These are phyloP conservation scores for Radiomyces spectabilis DNA, from an alignment of 192 early-diverging fungal species.

Conservation along the genomic window DNA sequence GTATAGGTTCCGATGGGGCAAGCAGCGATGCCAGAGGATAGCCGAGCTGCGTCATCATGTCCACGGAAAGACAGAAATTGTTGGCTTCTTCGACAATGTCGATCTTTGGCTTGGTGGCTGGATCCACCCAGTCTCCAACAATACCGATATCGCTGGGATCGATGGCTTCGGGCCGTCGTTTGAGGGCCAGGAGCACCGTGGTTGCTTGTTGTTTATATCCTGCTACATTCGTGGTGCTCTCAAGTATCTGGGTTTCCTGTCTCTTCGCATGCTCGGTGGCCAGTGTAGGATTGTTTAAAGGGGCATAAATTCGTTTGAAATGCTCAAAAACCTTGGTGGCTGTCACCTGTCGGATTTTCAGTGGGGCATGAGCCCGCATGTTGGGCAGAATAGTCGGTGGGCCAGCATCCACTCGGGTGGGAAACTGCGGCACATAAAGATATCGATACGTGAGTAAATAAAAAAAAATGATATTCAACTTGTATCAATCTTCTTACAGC, in stretches of 20 bases:
- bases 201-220: slow-evolving; percentile 41
- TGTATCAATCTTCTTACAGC: no score
- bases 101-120: not conserved
- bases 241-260: slow-evolving; percentile 36
- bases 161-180: slow-evolving; percentile 41
- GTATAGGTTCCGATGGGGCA: not conserved
- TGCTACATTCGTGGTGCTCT: slow-evolving; percentile 28
- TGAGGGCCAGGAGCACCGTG: slow-evolving; percentile 42
- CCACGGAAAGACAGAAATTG: slow-evolving; percentile 11
- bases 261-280: slow-evolving; percentile 45
- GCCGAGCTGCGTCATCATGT: slow-evolving; percentile 23
- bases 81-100: not conserved
- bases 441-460: not conserved
- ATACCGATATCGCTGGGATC: slow-evolving; percentile 49
- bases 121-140: slow-evolving; percentile 48
- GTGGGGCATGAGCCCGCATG: slow-evolving; percentile 27
- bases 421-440: not conserved
- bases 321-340: slow-evolving; percentile 37
- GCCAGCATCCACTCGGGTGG: slow-evolving; percentile 9
- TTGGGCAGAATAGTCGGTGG: slow-evolving; percentile 36
- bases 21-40: slow-evolving; percentile 30
- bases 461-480: not conserved
- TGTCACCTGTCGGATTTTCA: slow-evolving; percentile 35
- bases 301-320: slow-evolving; percentile 52
- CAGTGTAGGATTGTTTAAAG: slow-evolving; percentile 17